Base-by-base conservation (phyloP, 2,329 filamentous ascomycete genomes). In the Exophiala sp. region DNA sequence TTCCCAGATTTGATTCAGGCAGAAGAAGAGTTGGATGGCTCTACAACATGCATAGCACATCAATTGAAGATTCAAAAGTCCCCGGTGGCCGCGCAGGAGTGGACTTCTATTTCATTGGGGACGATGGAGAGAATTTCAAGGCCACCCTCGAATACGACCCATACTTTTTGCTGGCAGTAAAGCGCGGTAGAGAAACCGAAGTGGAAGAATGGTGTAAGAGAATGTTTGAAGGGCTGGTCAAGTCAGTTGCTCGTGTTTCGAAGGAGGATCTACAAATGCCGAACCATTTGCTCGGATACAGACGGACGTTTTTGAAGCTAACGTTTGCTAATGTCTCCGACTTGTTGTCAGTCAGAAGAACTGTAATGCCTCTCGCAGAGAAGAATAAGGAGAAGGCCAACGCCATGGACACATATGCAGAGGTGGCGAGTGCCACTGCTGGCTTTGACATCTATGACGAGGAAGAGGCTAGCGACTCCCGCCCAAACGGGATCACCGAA, bases 381-480 rank as follows among this genome's bases (percentile, higher is more conserved):
- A 94, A 88, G 72, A 98, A 98, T 67, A 95, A 86, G 74, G 95
- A 93, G 71, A 91, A 88, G 61, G 84, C 95, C 77, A 89, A 88
- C 73, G 88, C 90, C 44, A 95, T 97, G 86, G 93, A 98, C 74
- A 90, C 91, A 58, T 98, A 98, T 74, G 90, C 90, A 35, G 93
- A 98, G 73, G 89, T 97, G 64, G 88, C 88, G 55, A 86, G 84
- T 62, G 80, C 81, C 35, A 89, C 83, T 66, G 83, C 83, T 67
- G 85, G 86, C 56, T 91, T 96, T 65, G 93, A 98, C 73, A 83
- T 97, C 65, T 97, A 95, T 81, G 91, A 97, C 68, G 81, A 86
- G 67, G 86, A 91, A 78, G 79, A 86, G 79, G 80, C 85, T 70
- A 80, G 89, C 67, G 86, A 93, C 68, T 80, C 78, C 83, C 82